Conservation (phyloP, 1,139 yeast species). For the Geotrichum citri-aurantii region DNA sequence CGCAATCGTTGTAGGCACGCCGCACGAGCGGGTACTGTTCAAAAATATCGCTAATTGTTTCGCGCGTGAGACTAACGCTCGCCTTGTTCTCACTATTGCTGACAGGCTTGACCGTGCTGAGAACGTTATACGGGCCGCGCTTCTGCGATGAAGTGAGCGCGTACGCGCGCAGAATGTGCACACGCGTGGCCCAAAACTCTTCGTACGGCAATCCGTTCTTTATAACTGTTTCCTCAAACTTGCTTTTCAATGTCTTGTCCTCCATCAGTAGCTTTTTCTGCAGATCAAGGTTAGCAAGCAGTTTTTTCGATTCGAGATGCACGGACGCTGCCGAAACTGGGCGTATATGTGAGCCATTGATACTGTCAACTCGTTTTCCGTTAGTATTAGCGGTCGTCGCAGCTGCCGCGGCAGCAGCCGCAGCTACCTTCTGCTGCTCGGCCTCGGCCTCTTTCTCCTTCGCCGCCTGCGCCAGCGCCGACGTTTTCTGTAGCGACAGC, state of each 20-base stretch:
- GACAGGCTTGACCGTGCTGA: constrained; percentile 88
- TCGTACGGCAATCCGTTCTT: constrained; percentile 67
- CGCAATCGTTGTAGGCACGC: constrained; percentile 82
- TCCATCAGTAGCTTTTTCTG: constrained; percentile 74
- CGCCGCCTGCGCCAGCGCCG: constrained; percentile 11
- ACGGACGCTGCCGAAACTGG: constrained; percentile 11
- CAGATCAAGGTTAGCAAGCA: constrained; percentile 63
- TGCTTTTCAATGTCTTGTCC: constrained; percentile 61
- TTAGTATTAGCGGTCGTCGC: constrained; percentile 31
- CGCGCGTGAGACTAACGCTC: constrained; percentile 85
- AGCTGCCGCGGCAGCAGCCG: constrained; percentile 28
- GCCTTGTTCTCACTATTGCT: constrained; percentile 68
- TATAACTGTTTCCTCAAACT: constrained; percentile 86
- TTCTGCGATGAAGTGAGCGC: constrained; percentile 81
- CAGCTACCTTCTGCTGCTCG: constrained; percentile 29
- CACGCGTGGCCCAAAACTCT: constrained; percentile 84
- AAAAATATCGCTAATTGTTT: constrained; percentile 82
- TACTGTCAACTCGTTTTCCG: constrained; percentile 24
- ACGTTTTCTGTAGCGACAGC: constrained; percentile 44
- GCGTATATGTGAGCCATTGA: constrained; percentile 35
- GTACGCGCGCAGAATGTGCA: constrained; percentile 74
- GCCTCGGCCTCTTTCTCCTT: constrained; percentile 53
- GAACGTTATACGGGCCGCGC: constrained; percentile 87
- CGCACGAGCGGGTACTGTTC: constrained; percentile 92
- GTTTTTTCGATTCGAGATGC: constrained; percentile 41